Base-by-base conservation (phyloP, 305 asterid species). In the Fraxinus paxiana region DNA sequence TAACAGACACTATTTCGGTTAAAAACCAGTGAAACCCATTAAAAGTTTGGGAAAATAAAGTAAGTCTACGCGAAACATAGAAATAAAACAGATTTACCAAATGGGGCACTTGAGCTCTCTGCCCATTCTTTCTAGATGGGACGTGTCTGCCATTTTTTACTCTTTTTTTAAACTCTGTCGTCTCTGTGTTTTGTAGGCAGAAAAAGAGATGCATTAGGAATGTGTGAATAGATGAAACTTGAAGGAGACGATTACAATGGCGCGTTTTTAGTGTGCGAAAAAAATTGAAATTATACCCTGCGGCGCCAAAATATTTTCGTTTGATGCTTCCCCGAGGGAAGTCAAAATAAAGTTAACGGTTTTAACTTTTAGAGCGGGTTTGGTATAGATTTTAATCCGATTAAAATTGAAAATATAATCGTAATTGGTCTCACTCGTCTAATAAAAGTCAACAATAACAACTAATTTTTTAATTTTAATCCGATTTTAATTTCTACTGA, bases 71-170 rank as follows among this genome's bases (percentile, higher is more conserved):
- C 1, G 33, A 46, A 48, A 12, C 8, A 38, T 17, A 0, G 46
- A 43, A 2, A 35, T 5, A 59, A 33, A 63, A 71, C 22, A 41
- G 22, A 18, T 51, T 75, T 87, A 94, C 97, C 99, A 96, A 80
- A 96, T 96, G 22, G 98, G 98, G 73, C 99, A 96, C 87, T 96
- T 94, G 88, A 96, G 98, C 89, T 96, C 99, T 89, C 92, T 88
- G 17, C 97, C 98, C 99, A 96, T 92, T 79, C 90, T 91, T 82
- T 94, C 98, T 2, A 94, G 93, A 78, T 96, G 96, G 9, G 93
- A 89, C 67, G 87, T 73, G 74, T 91, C 95, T 37, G 96, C 92
- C 97, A 91, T 92, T 81, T 30, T 67, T 63, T 56, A 12, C 38
- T 26, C 59, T 59, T 34, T 24, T 17, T 59, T 26, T 4, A 31